phyloP scores from a whole-genome alignment of 2,329 filamentous ascomycete genomes.

The Tothia fuscella region DNA sequence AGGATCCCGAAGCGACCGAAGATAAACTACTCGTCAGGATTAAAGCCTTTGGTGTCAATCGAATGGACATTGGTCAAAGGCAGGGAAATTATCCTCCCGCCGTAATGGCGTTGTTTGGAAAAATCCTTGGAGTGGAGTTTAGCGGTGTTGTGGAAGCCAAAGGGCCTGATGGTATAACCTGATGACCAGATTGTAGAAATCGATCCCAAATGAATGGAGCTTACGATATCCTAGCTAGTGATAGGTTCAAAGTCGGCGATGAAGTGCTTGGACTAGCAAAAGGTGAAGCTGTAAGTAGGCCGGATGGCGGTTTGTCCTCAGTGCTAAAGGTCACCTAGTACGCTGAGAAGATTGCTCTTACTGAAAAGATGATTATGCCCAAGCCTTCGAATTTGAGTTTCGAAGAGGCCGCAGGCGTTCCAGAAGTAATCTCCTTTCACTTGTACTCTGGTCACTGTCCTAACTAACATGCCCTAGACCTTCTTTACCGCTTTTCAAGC shows the following conservation, averaged over 20 bases:
- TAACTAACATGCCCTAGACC: slow-evolving; percentile 51
- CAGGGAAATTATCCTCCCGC: slow-evolving; percentile 61
- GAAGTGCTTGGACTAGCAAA: slow-evolving; percentile 84
- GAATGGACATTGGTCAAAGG: slow-evolving; percentile 71
- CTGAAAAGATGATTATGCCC: slow-evolving; percentile 66
- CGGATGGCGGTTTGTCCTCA: too few relatives aligned
- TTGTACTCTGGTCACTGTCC: neutral
- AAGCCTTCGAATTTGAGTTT: slow-evolving; percentile 63
- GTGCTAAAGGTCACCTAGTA: too few relatives aligned
- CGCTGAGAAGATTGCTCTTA: slow-evolving; percentile 70
- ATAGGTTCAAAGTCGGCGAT: slow-evolving; percentile 57
- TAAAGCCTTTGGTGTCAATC: slow-evolving; percentile 53
- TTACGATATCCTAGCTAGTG: too few relatives aligned
- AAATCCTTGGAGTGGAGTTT: slow-evolving; percentile 68
- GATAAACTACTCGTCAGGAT: neutral
- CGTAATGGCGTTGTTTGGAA: slow-evolving; percentile 53
- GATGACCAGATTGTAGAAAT: too few relatives aligned
- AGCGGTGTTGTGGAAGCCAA: slow-evolving; percentile 52
- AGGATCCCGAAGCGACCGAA: too few relatives aligned
- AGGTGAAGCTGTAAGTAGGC: slow-evolving; percentile 70
- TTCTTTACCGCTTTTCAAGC: slow-evolving; percentile 94
- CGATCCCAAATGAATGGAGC: too few relatives aligned
- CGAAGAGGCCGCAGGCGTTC: slow-evolving; percentile 67
- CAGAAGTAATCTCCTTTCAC: slow-evolving; percentile 44
- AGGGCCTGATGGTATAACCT: slow-evolving; percentile 26